phyloP scores from a whole-genome alignment of 805 yeast species.

The Starmerella apis region DNA sequence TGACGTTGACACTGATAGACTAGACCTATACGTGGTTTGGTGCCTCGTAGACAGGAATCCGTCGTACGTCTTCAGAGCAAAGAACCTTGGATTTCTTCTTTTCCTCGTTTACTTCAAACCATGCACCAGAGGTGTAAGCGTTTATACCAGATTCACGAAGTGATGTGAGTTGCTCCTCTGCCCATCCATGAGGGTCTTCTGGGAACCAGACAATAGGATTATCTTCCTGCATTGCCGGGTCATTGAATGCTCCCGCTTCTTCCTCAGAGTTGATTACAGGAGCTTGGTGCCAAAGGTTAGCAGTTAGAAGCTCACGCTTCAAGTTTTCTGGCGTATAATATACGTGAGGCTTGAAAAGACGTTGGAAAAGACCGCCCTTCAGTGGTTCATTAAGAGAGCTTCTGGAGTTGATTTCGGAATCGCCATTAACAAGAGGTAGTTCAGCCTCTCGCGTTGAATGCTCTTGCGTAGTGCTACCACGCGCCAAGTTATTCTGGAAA shows the following conservation, averaged over 20 bases:
- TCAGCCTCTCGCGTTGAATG: background rate
- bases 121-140: conserved; percentile 59
- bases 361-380: conserved; percentile 31
- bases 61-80: conserved; percentile 15
- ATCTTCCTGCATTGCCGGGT: conserved; percentile 58
- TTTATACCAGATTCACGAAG: conserved; percentile 44
- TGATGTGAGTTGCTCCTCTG: conserved; percentile 47
- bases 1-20: background rate
- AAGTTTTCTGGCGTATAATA: conserved; percentile 36
- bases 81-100: conserved; percentile 22
- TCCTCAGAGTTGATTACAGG: conserved; percentile 30
- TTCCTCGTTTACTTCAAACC: conserved; percentile 36
- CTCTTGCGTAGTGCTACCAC: background rate
- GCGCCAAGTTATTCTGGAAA: background rate
- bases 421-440: conserved; percentile 22
- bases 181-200: conserved; percentile 76
- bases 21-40: conserved; percentile 5
- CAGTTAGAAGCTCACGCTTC: conserved; percentile 25
- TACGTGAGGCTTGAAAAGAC: conserved; percentile 48
- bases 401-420: background rate
- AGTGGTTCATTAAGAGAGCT: background rate
- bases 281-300: conserved; percentile 26
- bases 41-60: conserved; percentile 22
- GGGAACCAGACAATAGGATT: conserved; percentile 88
- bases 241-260: conserved; percentile 59